A percentile compares a stretch with the other conserved stretches of the same genome.
These are phyloP conservation scores for Dryadomyces sulphureus DNA, from an alignment of 2,329 filamentous ascomycete species.

Conservation along the genomic window DNA sequence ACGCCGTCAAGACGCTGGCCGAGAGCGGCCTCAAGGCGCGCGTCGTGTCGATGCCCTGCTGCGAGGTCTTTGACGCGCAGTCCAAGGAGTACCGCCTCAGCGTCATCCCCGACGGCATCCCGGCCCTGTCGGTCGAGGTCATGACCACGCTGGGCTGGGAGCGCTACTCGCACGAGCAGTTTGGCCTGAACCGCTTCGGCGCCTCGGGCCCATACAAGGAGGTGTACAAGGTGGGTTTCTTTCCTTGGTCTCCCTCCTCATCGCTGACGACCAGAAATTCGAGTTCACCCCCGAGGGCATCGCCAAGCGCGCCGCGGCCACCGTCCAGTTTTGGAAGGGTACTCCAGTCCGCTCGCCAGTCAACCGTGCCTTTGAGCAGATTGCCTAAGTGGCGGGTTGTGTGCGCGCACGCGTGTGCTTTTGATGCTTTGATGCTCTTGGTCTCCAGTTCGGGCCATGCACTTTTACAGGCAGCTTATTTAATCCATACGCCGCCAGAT, in stretches of 20 bases:
- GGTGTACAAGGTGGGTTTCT: constrained; percentile 65
- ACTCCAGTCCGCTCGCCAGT: constrained; percentile 78
- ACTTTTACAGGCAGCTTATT: background rate
- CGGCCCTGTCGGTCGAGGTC: constrained; percentile 84
- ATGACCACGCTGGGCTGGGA: constrained; percentile 98
- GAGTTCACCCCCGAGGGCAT: constrained; percentile 97
- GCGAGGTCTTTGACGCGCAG: constrained; percentile 92
- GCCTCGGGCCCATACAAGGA: constrained; percentile 95
- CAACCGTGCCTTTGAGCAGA: constrained; percentile 95
- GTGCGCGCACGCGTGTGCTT: background rate
- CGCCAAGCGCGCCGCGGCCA: constrained; percentile 82
- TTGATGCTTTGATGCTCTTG: background rate
- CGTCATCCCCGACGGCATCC: constrained; percentile 87
- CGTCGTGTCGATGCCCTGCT: constrained; percentile 91
- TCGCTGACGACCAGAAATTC: constrained; percentile 59
- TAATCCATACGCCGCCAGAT: background rate
- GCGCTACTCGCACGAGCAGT: constrained; percentile 98
- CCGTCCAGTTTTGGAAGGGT: constrained; percentile 95
- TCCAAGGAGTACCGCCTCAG: constrained; percentile 87
- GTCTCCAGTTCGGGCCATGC: background rate
- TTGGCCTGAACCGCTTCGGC: constrained; percentile 97
- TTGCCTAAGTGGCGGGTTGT: constrained; percentile 47
- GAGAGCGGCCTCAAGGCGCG: constrained; percentile 79
- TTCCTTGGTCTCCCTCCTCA: background rate
- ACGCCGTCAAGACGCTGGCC: constrained; percentile 80